Percentiles rank a stretch among this genome's conserved stretches.
Conservation (phyloP, 306 rosid species). For the Inga leiocalycina region DNA sequence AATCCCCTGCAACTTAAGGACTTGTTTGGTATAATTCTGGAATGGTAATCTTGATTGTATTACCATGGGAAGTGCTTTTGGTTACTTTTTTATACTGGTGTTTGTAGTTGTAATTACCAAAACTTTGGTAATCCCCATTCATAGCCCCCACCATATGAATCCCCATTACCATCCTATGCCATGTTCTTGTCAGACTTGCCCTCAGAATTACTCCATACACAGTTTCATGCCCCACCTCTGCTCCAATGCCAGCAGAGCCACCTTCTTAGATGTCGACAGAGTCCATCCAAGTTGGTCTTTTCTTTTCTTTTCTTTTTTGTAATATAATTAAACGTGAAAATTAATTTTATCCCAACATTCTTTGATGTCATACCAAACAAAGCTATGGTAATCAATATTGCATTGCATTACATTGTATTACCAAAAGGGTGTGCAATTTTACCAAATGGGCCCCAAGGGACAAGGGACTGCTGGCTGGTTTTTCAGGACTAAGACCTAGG, state of each 20-base stretch:
- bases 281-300: neutral
- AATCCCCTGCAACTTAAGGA: neutral
- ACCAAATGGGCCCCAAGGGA: neutral
- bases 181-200: neutral
- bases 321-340: neutral
- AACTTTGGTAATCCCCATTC: neutral
- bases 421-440: neutral
- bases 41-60: neutral
- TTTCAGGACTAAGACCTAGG: neutral
- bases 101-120: neutral
- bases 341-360: neutral
- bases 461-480: neutral
- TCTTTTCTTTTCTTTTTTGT: neutral
- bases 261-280: neutral
- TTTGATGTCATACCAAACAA: neutral
- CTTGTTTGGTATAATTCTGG: neutral
- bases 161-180: neutral
- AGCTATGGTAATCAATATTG: neutral
- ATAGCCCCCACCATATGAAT: neutral
- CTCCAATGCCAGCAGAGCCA: neutral
- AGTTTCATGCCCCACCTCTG: neutral
- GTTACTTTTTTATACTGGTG: neutral
- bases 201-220: neutral
- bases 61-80: neutral
- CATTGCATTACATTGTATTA: neutral